phyloP scores from a whole-genome alignment of 1,284 basidiomycete species.

The Somion occarium region DNA sequence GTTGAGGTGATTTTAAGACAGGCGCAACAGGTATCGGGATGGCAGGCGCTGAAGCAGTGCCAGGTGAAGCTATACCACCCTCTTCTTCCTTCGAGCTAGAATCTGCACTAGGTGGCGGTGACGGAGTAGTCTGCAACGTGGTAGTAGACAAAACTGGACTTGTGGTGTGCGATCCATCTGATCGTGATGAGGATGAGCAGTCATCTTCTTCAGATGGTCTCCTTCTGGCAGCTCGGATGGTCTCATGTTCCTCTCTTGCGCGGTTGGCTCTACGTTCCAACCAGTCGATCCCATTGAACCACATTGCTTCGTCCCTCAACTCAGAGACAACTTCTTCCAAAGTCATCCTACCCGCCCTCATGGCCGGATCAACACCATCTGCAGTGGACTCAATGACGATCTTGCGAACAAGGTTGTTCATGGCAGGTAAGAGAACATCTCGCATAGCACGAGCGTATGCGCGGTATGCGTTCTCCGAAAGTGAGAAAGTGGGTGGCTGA shows the following conservation, averaged over 20 bases:
- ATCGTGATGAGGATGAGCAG: slow-evolving; percentile 42
- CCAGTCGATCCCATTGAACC: slow-evolving; percentile 70
- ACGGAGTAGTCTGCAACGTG: slow-evolving; percentile 70
- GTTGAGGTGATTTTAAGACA: slow-evolving; percentile 48
- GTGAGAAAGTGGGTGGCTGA: slow-evolving; percentile 48
- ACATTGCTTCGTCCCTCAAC: slow-evolving; percentile 53
- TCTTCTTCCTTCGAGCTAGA: slow-evolving; percentile 32
- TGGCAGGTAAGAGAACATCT: slow-evolving; percentile 52
- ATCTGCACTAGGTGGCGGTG: slow-evolving; percentile 50
- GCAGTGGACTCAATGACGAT: slow-evolving; percentile 55
- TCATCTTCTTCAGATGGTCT: slow-evolving; percentile 35
- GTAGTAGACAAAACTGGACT: slow-evolving; percentile 72
- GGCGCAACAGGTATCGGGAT: slow-evolving; percentile 51
- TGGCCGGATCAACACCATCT: slow-evolving; percentile 37
- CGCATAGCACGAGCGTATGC: slow-evolving; percentile 54
- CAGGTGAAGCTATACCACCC: slow-evolving; percentile 19
- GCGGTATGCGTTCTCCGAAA: slow-evolving; percentile 55
- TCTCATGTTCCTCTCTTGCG: slow-evolving; percentile 23
- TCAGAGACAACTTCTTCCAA: slow-evolving; percentile 55
- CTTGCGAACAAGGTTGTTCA: slow-evolving; percentile 62
- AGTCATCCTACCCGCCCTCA: slow-evolving; percentile 47
- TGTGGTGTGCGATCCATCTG: slow-evolving; percentile 50
- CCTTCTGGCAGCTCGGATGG: not conserved
- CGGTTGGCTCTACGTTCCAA: slow-evolving; percentile 40
- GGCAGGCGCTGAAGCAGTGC: slow-evolving; percentile 15